phyloP scores from a whole-genome alignment of 1,139 yeast genomes.

The Debaryomyces subglobosus region DNA sequence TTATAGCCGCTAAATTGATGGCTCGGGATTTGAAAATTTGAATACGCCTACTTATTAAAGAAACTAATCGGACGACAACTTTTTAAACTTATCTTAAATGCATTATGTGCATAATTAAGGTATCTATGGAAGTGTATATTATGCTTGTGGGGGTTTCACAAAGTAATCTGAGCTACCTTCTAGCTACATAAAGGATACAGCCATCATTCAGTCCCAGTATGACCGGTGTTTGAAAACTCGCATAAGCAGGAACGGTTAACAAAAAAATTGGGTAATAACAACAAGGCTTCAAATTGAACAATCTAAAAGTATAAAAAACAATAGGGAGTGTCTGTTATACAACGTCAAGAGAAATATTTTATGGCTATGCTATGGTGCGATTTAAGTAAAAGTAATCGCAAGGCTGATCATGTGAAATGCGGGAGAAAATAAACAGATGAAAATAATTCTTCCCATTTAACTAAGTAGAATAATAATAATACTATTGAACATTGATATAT shows the following conservation, averaged over 20 bases:
- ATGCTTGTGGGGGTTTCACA: not conserved
- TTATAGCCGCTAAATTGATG: not conserved
- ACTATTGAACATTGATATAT: not conserved
- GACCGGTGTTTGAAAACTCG: not conserved
- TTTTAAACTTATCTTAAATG: not conserved
- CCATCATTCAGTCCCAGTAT: not conserved
- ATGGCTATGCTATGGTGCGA: conserved; percentile 4
- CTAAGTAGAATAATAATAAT: not conserved
- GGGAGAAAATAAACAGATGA: conserved; percentile 6
- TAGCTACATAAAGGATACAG: not conserved
- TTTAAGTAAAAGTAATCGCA: not conserved
- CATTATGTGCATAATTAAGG: not conserved
- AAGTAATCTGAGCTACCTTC: not conserved
- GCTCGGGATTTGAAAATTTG: not conserved
- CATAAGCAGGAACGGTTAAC: conserved; percentile 3
- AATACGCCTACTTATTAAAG: not conserved
- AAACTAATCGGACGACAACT: not conserved
- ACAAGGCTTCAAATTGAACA: conserved; percentile 6
- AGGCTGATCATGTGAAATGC: not conserved
- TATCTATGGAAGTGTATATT: not conserved
- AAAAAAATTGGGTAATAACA: not conserved
- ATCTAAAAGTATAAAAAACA: not conserved
- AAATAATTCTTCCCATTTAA: conserved; percentile 5
- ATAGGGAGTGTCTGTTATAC: not conserved
- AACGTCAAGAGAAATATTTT: not conserved